Base-by-base conservation (phyloP, 1,284 basidiomycete genomes). In the Puccinia hordei region DNA sequence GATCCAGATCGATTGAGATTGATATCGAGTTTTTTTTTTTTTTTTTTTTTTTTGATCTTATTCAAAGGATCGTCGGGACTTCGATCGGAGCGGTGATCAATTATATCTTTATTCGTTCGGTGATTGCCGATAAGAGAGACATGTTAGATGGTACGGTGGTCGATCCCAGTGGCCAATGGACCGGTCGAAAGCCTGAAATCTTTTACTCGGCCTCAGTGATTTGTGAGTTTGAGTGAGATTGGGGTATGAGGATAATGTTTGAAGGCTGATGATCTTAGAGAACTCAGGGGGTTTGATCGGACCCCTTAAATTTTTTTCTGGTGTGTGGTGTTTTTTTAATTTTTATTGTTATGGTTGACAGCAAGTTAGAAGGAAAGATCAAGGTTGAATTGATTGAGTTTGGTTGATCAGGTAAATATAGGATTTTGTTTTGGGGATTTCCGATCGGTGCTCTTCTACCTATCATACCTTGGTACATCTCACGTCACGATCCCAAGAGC, bases 381-480 rank as follows among this genome's bases (percentile, higher is more conserved):
- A n/a, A n/a, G n/a, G n/a, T n/a, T n/a, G n/a, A n/a, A n/a, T n/a
- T n/a, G n/a, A n/a, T n/a, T n/a, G n/a, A n/a, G n/a, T n/a, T n/a
- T n/a, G n/a, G n/a, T n/a, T n/a, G n/a, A n/a, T n/a, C 30, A 80
- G 77, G 77, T 27, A 80, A 80, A 61, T 80, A 80, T 57, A 68
- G 68, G 55, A 41, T 59, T n/a, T 69, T 81, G 15, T 82, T 84
- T 76, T 81, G 82, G 82, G 85, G 85, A 46, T 85, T 85, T 77
- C 81, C 82, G 10, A 69, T 84, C 61, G 85, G 85, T 13, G 82
- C 82, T 8, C 17, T 84, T 19, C 76, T 85, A 0, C 84, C 84
- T 4, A 13, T 85, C 41, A 73, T 84, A 9, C 84, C 84, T 0
- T 85, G 83, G 83, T n/a, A 82, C 51, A 35, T 85, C 6, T 81